Conservation (phyloP, 2,329 filamentous ascomycete species). For the Calonectria ilicicola region DNA sequence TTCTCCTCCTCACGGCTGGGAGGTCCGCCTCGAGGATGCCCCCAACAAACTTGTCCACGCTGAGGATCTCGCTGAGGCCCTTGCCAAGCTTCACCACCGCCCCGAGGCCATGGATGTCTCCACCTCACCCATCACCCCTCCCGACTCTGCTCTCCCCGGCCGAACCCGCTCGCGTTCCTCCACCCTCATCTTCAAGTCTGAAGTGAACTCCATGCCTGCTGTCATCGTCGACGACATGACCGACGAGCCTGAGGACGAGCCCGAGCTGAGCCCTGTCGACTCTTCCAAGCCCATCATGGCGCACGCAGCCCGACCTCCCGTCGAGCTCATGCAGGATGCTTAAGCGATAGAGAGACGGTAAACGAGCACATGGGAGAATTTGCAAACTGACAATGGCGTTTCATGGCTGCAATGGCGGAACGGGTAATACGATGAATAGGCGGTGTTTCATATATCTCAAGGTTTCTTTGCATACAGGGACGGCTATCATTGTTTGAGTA, state of each 20-base stretch:
- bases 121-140: slow-evolving; percentile 47
- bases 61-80: slow-evolving; percentile 75
- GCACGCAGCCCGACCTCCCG: slow-evolving; percentile 72
- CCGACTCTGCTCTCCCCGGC: slow-evolving; percentile 42
- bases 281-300: slow-evolving; percentile 63
- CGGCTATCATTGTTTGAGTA: slow-evolving; percentile 16
- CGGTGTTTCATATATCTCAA: slow-evolving; percentile 17
- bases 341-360: slow-evolving; percentile 25
- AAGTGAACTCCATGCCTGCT: slow-evolving; percentile 69
- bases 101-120: slow-evolving; percentile 53
- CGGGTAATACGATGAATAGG: slow-evolving; percentile 9
- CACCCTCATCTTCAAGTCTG: slow-evolving; percentile 74
- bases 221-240: slow-evolving; percentile 78
- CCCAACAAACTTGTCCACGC: slow-evolving; percentile 78
- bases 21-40: slow-evolving; percentile 75
- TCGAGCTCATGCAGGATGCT: slow-evolving; percentile 71
- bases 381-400: slow-evolving; percentile 32
- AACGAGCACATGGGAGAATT: not conserved
- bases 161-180: slow-evolving; percentile 69
- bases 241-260: slow-evolving; percentile 63
- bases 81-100: slow-evolving; percentile 70
- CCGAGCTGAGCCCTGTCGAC: slow-evolving; percentile 55
- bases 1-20: slow-evolving; percentile 76
- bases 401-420: slow-evolving; percentile 12
- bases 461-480: slow-evolving; percentile 16